phyloP scores from a whole-genome alignment of 176 grass and related monocot genomes.

The Aegilops bicornis region DNA sequence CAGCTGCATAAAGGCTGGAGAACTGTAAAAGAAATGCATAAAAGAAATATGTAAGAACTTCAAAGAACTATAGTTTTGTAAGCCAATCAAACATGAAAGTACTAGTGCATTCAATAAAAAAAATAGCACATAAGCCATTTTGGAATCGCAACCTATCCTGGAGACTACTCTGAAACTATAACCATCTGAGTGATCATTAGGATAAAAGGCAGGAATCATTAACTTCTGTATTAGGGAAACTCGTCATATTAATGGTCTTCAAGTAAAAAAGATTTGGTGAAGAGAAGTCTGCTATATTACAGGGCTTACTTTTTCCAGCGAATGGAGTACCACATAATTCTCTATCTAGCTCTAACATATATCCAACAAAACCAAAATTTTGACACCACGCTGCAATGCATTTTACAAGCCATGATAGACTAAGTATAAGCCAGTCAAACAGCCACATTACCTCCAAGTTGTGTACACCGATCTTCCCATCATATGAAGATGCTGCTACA shows the following conservation, averaged over 20 bases:
- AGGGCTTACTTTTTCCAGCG: background rate
- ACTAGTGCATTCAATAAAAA: background rate
- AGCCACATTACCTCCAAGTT: constrained; percentile 74
- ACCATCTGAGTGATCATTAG: background rate
- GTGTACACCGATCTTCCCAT: constrained; percentile 90
- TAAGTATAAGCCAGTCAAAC: background rate
- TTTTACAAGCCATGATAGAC: constrained; percentile 8
- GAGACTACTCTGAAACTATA: background rate
- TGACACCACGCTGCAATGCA: background rate
- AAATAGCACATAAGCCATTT: background rate
- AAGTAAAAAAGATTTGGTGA: background rate
- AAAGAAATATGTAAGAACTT: constrained; percentile 6
- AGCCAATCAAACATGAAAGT: constrained; percentile 30
- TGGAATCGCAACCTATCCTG: background rate
- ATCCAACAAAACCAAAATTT: constrained; percentile 1
- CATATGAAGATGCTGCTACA: constrained; percentile 93
- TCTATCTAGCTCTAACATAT: background rate
- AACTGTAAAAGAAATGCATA: constrained; percentile 58
- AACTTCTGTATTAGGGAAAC: background rate
- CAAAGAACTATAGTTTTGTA: constrained; percentile 12
- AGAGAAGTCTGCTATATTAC: background rate
- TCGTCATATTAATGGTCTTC: background rate
- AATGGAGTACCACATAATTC: background rate
- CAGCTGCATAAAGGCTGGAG: constrained; percentile 72
- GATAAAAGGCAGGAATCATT: background rate